Conservation (phyloP, 1,139 yeast species). For the Yamadazyma epiphylla region DNA sequence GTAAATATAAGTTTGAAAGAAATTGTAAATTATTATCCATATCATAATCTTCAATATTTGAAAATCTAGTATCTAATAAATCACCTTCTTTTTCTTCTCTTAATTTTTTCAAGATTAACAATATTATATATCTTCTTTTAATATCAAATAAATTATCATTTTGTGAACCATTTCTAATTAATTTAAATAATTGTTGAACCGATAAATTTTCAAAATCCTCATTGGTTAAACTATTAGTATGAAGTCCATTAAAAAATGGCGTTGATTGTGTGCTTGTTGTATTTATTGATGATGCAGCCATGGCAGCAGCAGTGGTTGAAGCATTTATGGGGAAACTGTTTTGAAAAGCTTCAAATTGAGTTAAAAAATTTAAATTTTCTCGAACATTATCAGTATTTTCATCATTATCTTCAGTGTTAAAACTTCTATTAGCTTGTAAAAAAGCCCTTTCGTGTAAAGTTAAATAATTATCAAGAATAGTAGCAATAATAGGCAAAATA, state of each 20-base stretch:
- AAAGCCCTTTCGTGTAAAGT: conserved; percentile 39
- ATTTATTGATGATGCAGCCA: conserved; percentile 7
- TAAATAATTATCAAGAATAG: conserved; percentile 83
- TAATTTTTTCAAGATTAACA: conserved; percentile 35
- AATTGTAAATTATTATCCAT: conserved; percentile 45
- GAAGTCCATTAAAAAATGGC: conserved; percentile 18
- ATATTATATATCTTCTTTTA: conserved; percentile 34
- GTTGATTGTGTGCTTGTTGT: conserved; percentile 1
- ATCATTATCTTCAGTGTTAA: conserved; percentile 1
- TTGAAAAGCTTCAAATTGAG: conserved; percentile 13
- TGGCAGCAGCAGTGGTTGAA: conserved; percentile 13
- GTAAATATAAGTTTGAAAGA: conserved; percentile 38
- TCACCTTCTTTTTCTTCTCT: conserved; percentile 37
- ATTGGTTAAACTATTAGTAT: conserved; percentile 26
- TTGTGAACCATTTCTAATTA: conserved; percentile 16
- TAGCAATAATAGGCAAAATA: conserved; percentile 83
- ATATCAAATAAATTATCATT: conserved; percentile 17
- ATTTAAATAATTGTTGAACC: conserved; percentile 36
- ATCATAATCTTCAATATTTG: conserved; percentile 33
- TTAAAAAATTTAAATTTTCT: conserved; percentile 8
- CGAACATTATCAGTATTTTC: conserved; percentile 4
- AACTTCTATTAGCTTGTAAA: conserved; percentile 25
- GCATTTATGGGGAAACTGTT: conserved; percentile 11
- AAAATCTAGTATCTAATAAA: conserved; percentile 28
- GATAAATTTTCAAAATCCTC: conserved; percentile 40